Conservation (phyloP, 1,284 basidiomycete species). For the Apiotrichum sp. region DNA sequence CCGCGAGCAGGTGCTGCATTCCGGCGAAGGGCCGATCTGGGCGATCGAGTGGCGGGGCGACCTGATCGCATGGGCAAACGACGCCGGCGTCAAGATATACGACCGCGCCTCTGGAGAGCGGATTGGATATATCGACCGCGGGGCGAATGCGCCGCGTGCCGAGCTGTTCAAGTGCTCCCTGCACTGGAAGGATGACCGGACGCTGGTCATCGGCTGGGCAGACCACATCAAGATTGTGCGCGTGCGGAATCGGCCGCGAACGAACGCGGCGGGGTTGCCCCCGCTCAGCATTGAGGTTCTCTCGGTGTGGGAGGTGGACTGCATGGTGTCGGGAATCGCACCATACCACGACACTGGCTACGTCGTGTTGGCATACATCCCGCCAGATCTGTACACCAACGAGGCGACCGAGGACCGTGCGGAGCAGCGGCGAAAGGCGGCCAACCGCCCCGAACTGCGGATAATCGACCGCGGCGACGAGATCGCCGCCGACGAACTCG, state of each 20-base stretch:
- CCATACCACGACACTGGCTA: constrained; percentile 64
- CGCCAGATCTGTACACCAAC: constrained; percentile 48
- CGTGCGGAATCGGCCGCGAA: constrained; percentile 56
- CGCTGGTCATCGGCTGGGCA: constrained; percentile 89
- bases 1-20: constrained; percentile 78
- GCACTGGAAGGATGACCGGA: constrained; percentile 84
- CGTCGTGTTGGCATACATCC: constrained; percentile 71
- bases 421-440: constrained; percentile 69
- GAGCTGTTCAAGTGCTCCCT: constrained; percentile 91
- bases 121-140: constrained; percentile 81
- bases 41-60: constrained; percentile 76
- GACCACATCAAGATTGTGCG: constrained; percentile 88
- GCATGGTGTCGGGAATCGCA: constrained; percentile 87
- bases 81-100: constrained; percentile 89
- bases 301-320: constrained; percentile 87
- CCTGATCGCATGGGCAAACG: constrained; percentile 95
- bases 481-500: constrained; percentile 75
- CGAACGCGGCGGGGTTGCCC: constrained; percentile 45
- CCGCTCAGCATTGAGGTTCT: constrained; percentile 67
- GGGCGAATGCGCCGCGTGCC: constrained; percentile 71
- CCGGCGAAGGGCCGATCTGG: constrained; percentile 93
- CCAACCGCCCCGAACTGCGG: constrained; percentile 84
- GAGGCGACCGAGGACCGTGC: constrained; percentile 66
- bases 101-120: constrained; percentile 72
- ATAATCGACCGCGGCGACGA: constrained; percentile 92